Conservation (phyloP, 2,329 filamentous ascomycete genomes). For the Aquanectria penicillioides region DNA sequence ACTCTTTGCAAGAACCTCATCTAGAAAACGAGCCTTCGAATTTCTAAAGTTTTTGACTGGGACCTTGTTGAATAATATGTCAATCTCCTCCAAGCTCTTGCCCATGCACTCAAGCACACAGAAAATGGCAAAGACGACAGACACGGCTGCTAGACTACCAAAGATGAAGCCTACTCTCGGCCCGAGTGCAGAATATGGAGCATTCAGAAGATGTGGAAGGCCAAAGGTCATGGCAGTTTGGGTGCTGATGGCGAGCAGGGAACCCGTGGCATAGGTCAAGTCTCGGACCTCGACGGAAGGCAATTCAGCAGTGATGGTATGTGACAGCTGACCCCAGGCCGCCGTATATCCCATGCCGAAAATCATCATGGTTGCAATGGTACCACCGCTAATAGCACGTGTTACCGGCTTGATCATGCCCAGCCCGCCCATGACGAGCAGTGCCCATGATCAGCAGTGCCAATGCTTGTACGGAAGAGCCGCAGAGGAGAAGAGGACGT, state of each 20-base stretch:
- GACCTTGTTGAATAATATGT: conserved; percentile 36
- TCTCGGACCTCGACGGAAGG: conserved; percentile 45
- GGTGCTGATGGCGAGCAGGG: conserved; percentile 30
- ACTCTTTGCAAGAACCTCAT: not conserved
- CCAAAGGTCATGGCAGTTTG: conserved; percentile 40
- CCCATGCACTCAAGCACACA: conserved; percentile 35
- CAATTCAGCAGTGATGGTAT: conserved; percentile 49
- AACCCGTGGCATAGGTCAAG: conserved; percentile 42
- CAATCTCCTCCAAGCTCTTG: conserved; percentile 34
- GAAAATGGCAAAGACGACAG: conserved; percentile 28
- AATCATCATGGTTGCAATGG: conserved; percentile 47
- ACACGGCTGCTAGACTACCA: conserved; percentile 20
- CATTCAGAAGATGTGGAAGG: conserved; percentile 50
- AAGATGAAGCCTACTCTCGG: conserved; percentile 36
- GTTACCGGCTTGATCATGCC: conserved; percentile 38
- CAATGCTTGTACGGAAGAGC: conserved; percentile 41
- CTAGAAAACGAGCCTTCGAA: not conserved
- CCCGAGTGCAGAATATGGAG: conserved; percentile 46
- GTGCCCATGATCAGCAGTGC: conserved; percentile 46
- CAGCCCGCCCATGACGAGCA: conserved; percentile 50
- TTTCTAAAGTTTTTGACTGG: conserved; percentile 35
- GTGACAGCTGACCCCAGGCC: conserved; percentile 48
- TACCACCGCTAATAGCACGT: conserved; percentile 34
- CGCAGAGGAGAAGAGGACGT: conserved; percentile 38
- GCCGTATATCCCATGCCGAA: conserved; percentile 44